Evolutionary conservation across 2,329 filamentous ascomycete genomes (phyloP), one percentile per base, ranked within the genome.

Genomic region (Pseudogymnoascus sp.): DNA sequence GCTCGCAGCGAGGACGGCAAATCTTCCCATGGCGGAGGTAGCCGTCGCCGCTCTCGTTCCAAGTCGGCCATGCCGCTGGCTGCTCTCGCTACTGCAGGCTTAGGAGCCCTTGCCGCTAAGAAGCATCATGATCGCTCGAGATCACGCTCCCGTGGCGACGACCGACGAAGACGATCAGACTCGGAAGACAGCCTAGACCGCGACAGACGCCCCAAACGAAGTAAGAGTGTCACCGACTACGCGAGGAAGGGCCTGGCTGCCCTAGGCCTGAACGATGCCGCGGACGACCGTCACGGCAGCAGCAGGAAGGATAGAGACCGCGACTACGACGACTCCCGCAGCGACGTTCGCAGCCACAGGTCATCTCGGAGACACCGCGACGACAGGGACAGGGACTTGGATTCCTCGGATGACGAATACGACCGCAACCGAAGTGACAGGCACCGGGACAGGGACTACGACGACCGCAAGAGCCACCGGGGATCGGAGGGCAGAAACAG

Each of bases 161-260:
- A 65, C 35, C 63, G 69, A 61, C 69, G 69, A 39, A 68, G 66
- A 31, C 35, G 58, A 66, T 36, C 31, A 2, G 36, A 15, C 55
- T 59, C 55, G 12, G 55, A 59, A 8, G 65, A 67, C 41, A 70
- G 68, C 61, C 61, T 65, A n/a, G 69, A 71, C 9, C 71, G 69
- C 39, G 68, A 73, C 58, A 72, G 71, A 55, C 66, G 70, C 69
- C 31, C 68, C 69, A 59, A 67, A 63, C 81, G 84, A 66, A 87
- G 85, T 76, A 84, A 84, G 65, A 87, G 84, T 71, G 80, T 87
- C n/a, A 84, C 86, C 7, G 84, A 87, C 70, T 78, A 78, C 61
- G 83, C 84, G 17, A 82, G 85, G 62, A 83, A 83, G 64, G 79
- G 84, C 61, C 76, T 88, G 38, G 84, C 84, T 66, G 85, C 83